Evolutionary conservation across 1,284 basidiomycete species (phyloP).

Genomic region (Papiliotrema nemorosa): DNA sequence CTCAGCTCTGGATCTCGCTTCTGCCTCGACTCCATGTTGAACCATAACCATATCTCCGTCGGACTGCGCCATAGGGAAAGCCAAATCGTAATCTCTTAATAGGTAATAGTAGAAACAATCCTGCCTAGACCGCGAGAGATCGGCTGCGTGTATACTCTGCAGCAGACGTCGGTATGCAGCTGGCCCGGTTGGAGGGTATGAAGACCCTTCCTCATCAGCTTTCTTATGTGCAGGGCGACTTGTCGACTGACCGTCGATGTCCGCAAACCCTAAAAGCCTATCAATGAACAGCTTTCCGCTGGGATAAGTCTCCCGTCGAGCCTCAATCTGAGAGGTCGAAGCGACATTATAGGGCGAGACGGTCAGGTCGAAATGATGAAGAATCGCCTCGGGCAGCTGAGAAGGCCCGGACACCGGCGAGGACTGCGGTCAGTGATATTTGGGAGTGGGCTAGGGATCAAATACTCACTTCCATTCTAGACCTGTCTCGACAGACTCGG

Average conservation of each 20-base stretch:
- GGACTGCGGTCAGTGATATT: no score
- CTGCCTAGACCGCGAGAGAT: constrained; percentile 35
- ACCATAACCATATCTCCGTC: constrained; percentile 3
- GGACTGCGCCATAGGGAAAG: background rate
- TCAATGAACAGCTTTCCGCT: constrained; percentile 37
- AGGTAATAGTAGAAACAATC: constrained; percentile 46
- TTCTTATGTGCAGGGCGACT: background rate
- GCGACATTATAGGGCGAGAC: constrained; percentile 25
- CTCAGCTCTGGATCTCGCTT: constrained; percentile 12
- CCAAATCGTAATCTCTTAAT: constrained; percentile 27
- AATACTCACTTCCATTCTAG: no score
- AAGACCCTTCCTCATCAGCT: background rate
- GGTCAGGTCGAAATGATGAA: constrained; percentile 40
- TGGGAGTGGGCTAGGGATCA: no score
- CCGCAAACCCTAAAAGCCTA: constrained; percentile 29
- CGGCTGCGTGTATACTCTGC: constrained; percentile 24
- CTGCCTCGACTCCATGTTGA: background rate
- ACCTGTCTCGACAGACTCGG: no score
- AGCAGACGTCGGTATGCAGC: constrained; percentile 33
- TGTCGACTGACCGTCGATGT: constrained; percentile 27
- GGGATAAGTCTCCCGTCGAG: constrained; percentile 18
- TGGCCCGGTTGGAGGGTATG: constrained; percentile 40
- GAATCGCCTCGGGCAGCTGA: constrained; percentile 28
- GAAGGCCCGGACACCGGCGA: constrained; percentile 8
- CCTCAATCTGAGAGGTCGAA: constrained; percentile 8